These are phyloP conservation scores for Pelargonium myrrhifolium DNA, from an alignment of 441 rosid genomes.

Conservation along the genomic window DNA sequence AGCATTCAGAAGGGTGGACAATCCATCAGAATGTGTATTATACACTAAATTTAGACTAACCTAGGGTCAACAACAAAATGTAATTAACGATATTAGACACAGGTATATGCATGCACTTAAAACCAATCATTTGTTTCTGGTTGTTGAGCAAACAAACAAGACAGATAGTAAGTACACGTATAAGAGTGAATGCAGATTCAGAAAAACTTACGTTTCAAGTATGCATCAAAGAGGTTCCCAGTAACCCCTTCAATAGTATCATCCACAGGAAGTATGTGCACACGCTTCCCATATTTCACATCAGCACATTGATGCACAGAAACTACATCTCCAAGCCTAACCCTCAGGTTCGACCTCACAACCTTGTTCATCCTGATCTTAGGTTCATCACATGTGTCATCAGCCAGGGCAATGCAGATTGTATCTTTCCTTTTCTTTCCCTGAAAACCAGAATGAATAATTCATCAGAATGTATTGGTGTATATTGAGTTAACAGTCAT, in stretches of 20 bases:
- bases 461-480: background rate
- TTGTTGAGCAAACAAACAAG: too few relatives aligned
- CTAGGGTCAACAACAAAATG: too few relatives aligned
- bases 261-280: constrained; percentile 78
- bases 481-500: too few relatives aligned
- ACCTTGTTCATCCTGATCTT: constrained; percentile 85
- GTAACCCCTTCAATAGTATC: constrained; percentile 89
- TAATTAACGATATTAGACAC: background rate
- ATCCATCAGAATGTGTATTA: background rate
- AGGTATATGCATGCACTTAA: background rate
- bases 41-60: too few relatives aligned
- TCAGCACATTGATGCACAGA: constrained; percentile 85
- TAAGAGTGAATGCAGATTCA: background rate
- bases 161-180: too few relatives aligned
- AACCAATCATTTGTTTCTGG: too few relatives aligned
- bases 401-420: constrained; percentile 77
- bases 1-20: background rate
- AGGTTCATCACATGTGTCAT: constrained; percentile 79
- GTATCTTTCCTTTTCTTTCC: constrained; percentile 90
- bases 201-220: constrained; percentile 63
- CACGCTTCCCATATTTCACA: constrained; percentile 80
- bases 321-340: constrained; percentile 85
- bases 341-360: constrained; percentile 84
- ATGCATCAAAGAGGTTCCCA: constrained; percentile 89
- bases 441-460: constrained; percentile 25